Percentiles rank a stretch among this genome's conserved stretches.
Conservation (phyloP, 1,139 yeast genomes). For the Pneumocystis carinii region DNA sequence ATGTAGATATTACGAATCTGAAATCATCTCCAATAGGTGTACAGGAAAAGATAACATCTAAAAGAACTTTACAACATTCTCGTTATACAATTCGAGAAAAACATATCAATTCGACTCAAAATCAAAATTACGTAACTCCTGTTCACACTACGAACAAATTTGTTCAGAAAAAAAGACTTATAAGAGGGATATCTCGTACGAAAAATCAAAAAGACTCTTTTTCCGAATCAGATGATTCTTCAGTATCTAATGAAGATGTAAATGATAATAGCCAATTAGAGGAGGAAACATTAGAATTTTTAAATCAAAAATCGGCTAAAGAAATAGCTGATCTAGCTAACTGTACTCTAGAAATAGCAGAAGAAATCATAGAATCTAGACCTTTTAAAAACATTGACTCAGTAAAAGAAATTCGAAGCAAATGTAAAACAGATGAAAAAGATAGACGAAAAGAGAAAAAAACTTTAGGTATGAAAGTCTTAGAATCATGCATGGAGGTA, state of each 20-base stretch:
- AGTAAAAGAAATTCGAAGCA: not conserved
- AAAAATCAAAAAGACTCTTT: slow-evolving; percentile 23
- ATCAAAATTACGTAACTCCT: not conserved
- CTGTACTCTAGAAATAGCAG: slow-evolving; percentile 54
- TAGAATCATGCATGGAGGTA: slow-evolving; percentile 30
- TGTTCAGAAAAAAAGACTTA: slow-evolving; percentile 5
- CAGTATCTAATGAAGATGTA: slow-evolving; percentile 14
- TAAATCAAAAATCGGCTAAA: slow-evolving; percentile 59
- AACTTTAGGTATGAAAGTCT: slow-evolving; percentile 56
- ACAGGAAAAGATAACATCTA: not conserved
- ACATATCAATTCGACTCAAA: not conserved
- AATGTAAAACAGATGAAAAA: slow-evolving; percentile 17
- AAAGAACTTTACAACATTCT: not conserved
- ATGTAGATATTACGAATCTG: not conserved
- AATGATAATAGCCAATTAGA: slow-evolving; percentile 35
- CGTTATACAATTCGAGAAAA: slow-evolving; percentile 2
- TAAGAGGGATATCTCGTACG: not conserved
- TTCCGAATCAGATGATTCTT: slow-evolving; percentile 35
- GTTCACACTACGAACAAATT: not conserved
- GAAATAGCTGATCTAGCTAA: slow-evolving; percentile 72
- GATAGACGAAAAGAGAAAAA: slow-evolving; percentile 24
- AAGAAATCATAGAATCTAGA: slow-evolving; percentile 42
- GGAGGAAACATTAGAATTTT: slow-evolving; percentile 52
- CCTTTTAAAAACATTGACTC: slow-evolving; percentile 32
- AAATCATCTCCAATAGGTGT: not conserved